Conservation (phyloP, 257 asterid genomes). For the Galeopsis tetrahit region DNA sequence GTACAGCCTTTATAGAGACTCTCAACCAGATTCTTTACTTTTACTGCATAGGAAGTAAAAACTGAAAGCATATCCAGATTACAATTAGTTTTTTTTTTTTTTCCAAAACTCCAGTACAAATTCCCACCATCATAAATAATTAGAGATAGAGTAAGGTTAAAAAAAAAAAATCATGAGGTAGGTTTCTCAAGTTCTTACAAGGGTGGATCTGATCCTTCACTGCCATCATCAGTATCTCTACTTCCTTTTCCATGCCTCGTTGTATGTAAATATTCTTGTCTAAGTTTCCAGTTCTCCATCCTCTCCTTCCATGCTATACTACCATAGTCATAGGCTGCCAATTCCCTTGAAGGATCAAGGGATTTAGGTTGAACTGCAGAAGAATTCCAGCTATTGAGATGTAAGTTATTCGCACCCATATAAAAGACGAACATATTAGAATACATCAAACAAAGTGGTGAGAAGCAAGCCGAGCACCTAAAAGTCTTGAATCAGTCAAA, state of each 20-base stretch:
- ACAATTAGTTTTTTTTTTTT: neutral
- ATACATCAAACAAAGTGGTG: neutral
- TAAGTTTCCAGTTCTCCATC: conserved; percentile 29
- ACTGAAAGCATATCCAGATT: neutral
- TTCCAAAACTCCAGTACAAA: neutral
- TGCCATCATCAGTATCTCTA: neutral
- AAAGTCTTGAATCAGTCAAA: neutral
- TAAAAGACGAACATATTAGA: neutral
- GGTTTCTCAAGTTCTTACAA: conserved; percentile 18
- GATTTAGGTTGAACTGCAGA: conserved; percentile 19
- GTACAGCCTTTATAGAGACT: neutral
- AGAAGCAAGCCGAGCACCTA: conserved; percentile 24
- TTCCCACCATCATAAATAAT: neutral
- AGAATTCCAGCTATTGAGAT: neutral
- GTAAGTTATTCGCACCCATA: conserved; percentile 1
- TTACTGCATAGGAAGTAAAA: neutral
- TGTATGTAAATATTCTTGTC: conserved; percentile 5
- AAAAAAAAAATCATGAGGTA: neutral
- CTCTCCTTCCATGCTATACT: conserved; percentile 23
- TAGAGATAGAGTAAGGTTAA: neutral
- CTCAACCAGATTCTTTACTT: neutral
- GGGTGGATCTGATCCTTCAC: conserved; percentile 23
- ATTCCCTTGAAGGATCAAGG: conserved; percentile 23
- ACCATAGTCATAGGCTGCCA: conserved; percentile 10
- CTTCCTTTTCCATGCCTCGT: neutral